Evolutionary conservation across 1,139 yeast species (phyloP).

Genomic region (Pichia sp.): DNA sequence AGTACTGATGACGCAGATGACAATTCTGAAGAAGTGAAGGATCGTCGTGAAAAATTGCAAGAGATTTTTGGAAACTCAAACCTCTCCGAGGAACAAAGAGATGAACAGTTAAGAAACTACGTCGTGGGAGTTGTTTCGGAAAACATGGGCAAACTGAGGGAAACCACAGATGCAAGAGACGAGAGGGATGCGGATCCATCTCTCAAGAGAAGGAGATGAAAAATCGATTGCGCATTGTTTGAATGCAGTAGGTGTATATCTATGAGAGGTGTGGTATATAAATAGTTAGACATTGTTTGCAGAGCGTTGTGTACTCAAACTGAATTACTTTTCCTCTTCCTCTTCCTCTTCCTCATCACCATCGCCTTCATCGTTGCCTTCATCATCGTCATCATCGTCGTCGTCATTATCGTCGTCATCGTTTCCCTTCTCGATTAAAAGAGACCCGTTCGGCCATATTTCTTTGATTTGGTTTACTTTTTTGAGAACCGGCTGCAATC

Average conservation of each 20-base stretch:
- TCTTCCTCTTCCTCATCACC: conserved; percentile 15
- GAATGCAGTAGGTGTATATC: background rate
- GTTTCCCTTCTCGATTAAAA: conserved; percentile 45
- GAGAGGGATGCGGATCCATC: conserved; percentile 15
- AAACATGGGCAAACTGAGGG: conserved; percentile 31
- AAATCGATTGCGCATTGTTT: too few species aligned
- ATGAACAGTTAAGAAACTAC: conserved; percentile 57
- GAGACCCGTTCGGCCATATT: conserved; percentile 61
- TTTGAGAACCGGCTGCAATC: conserved; percentile 34
- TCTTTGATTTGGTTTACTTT: conserved; percentile 41
- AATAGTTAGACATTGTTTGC: background rate
- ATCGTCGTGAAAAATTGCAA: conserved; percentile 59
- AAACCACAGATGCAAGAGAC: conserved; percentile 6
- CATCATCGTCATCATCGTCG: conserved; percentile 16
- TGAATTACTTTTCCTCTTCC: background rate
- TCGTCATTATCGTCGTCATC: conserved; percentile 23
- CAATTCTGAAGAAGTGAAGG: conserved; percentile 19
- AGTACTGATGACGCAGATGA: conserved; percentile 23
- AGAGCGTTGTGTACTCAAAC: background rate
- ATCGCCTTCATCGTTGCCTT: conserved; percentile 20
- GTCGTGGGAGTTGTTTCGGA: conserved; percentile 62
- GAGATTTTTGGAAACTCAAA: conserved; percentile 70
- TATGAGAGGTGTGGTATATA: background rate
- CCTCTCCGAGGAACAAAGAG: conserved; percentile 52
- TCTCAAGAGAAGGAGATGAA: conserved; percentile 25